Conservation (phyloP, 176 grass and related monocot species). For the Avena eriantha region DNA sequence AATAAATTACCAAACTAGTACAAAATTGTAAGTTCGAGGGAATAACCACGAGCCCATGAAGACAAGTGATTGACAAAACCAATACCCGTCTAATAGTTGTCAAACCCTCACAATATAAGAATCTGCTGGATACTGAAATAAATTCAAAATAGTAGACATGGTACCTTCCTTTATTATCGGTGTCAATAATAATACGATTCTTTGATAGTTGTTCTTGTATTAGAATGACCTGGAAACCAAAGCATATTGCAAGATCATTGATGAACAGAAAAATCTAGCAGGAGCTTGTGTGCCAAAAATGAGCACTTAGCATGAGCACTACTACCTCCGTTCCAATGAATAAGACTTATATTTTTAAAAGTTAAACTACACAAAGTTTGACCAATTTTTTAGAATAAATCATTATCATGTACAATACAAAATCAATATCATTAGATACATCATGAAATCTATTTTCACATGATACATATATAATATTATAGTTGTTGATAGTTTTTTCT, state of each 20-base stretch:
- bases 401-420: no score
- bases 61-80: conserved; percentile 1
- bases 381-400: no score
- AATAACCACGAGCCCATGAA: background rate
- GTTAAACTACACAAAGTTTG: no score
- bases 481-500: no score
- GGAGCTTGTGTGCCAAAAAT: conserved; percentile 7
- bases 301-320: background rate
- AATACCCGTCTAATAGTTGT: background rate
- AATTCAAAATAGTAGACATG: conserved; percentile 27
- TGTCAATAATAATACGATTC: conserved; percentile 96
- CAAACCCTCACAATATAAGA: background rate
- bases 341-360: no score
- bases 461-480: no score
- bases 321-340: no score
- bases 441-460: no score
- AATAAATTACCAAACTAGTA: conserved; percentile 7
- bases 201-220: conserved; percentile 98
- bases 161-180: conserved; percentile 76
- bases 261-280: background rate
- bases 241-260: conserved; percentile 26
- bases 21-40: background rate
- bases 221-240: conserved; percentile 83
- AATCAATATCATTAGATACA: no score
- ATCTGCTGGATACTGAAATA: conserved; percentile 20